A percentile compares a stretch with the other conserved stretches of the same genome.
phyloP scores from a whole-genome alignment of 495 filamentous ascomycete species.

The Parathielavia appendiculata region DNA sequence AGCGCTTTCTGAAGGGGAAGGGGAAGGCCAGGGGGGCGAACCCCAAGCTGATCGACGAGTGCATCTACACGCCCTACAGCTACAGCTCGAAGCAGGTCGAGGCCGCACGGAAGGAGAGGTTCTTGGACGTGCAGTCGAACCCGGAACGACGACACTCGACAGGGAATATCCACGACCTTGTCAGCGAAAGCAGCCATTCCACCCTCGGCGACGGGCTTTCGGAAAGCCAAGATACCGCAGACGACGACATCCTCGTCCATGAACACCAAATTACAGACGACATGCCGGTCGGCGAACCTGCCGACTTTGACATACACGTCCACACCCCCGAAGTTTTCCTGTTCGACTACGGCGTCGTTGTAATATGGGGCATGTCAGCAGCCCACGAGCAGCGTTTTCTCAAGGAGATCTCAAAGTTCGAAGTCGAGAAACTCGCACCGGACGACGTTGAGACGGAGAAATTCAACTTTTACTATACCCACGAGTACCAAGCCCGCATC shows the following conservation, averaged over 20 bases:
- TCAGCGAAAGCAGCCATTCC: slow-evolving; percentile 5
- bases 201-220: slow-evolving; percentile 22
- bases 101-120: slow-evolving; percentile 25
- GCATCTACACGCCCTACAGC: slow-evolving; percentile 88
- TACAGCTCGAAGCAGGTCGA: slow-evolving; percentile 49
- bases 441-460: slow-evolving; percentile 93
- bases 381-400: slow-evolving; percentile 81
- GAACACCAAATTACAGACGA: background rate
- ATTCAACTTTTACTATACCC: slow-evolving; percentile 98
- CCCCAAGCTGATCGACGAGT: slow-evolving; percentile 92
- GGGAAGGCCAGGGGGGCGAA: slow-evolving; percentile 66
- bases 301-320: slow-evolving; percentile 67
- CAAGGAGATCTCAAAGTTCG: slow-evolving; percentile 94
- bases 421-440: slow-evolving; percentile 75
- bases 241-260: slow-evolving; percentile 18
- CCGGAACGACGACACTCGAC: slow-evolving; percentile 51
- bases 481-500: slow-evolving; percentile 93
- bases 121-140: slow-evolving; percentile 46
- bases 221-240: slow-evolving; percentile 14
- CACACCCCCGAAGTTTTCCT: slow-evolving; percentile 92
- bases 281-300: slow-evolving; percentile 30
- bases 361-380: slow-evolving; percentile 97
- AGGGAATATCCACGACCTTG: slow-evolving; percentile 22
- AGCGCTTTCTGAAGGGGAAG: slow-evolving; percentile 82
- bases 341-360: slow-evolving; percentile 98